phyloP scores from a whole-genome alignment of 305 asterid species.

The Fraxinus xanthoxyloides region DNA sequence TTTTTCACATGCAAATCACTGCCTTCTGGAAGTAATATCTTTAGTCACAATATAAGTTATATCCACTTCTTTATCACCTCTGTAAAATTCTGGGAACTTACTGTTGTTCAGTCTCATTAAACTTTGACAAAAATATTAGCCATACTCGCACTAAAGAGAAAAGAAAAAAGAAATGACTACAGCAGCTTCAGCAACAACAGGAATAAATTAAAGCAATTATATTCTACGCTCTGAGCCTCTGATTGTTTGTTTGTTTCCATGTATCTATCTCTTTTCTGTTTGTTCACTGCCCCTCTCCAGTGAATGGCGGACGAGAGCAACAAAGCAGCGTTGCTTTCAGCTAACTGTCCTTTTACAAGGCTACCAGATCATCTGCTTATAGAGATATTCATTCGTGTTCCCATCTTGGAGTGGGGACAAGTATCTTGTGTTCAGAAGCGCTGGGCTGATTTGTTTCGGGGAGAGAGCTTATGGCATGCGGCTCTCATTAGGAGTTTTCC shows the following conservation, averaged over 20 bases:
- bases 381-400: slow-evolving; percentile 61
- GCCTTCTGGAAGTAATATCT: neutral
- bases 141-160: neutral
- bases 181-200: neutral
- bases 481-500: slow-evolving; percentile 63
- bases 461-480: slow-evolving; percentile 67
- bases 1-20: neutral
- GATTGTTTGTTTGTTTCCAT: neutral
- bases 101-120: neutral
- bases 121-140: neutral
- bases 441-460: slow-evolving; percentile 63
- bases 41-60: neutral
- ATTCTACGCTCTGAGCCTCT: neutral
- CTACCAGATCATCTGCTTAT: slow-evolving; percentile 64
- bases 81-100: neutral
- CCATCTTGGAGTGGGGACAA: slow-evolving; percentile 53
- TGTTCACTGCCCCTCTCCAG: slow-evolving; percentile 22
- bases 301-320: slow-evolving; percentile 43
- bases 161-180: neutral
- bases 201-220: neutral
- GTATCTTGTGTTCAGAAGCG: slow-evolving; percentile 53
- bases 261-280: neutral
- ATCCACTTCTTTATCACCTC: neutral
- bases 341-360: slow-evolving; percentile 44
- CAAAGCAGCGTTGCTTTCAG: slow-evolving; percentile 25